Base-by-base conservation (phyloP, 257 asterid species). In the Ocimum tenuiflorum region DNA sequence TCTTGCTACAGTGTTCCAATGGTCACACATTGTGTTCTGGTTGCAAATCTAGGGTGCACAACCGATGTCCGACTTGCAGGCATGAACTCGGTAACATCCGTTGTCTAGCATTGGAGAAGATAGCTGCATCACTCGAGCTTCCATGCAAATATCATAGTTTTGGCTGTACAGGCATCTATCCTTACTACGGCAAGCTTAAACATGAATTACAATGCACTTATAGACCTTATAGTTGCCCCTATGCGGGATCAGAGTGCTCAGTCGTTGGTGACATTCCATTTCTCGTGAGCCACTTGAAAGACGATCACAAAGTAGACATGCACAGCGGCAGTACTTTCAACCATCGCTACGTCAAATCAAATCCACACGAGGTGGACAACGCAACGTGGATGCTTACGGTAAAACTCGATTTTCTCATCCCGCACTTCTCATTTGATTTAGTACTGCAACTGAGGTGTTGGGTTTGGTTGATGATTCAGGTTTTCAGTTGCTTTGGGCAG, bases 361-460 rank as follows among this genome's bases (percentile, higher is more conserved):
- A 78, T 60, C 80, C 80, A 1, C 80, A 75, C 20, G 80, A 75
- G 65, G 80, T 75, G 3, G 80, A 75, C 35, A 78, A 78, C 11
- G 83, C 83, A 39, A 79, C 80, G 3, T 79, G 83, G 83, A 79
- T 79, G 83, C 83, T 79, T 19, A 79, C 83, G 76, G 83, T 79
- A 71, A 50, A 49, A 41, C n/a, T 8, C 18, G 17, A 5, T 46
- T 54, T 77, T 36, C 54, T 54, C 58, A 31, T 13, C 8, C 23
- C 45, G 53, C 55, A 43, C 48, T 58, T 15, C 7, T 17, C 36
- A 7, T 18, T 31, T 14, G 10, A 14, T 38, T 1, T 0, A 38
- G 45, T 8, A 38, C n/a, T 38, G 47, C 22, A 35, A 68, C 19
- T 18, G 18, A 14, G 18, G 19, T 15, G 13, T 19, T 31, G 18